Evolutionary conservation across 352 stramenopile species (phyloP).

Genomic region (Pythium aquatile): DNA sequence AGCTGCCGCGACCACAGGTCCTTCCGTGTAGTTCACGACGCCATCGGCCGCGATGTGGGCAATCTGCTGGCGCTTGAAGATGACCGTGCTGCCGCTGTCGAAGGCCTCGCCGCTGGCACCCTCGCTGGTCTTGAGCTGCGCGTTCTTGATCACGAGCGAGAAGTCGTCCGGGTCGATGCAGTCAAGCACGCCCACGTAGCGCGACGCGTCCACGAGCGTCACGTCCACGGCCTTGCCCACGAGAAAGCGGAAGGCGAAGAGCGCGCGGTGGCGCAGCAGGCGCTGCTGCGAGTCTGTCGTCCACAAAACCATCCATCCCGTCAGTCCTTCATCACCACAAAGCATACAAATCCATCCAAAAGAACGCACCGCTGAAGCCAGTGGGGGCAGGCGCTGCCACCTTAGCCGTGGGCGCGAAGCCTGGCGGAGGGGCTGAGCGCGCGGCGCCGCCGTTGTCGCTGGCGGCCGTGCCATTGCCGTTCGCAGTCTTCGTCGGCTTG

Average conservation of each 20-base stretch:
- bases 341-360: background rate
- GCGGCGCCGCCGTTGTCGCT: conserved; percentile 15
- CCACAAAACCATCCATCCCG: background rate
- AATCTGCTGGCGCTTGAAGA: conserved; percentile 70
- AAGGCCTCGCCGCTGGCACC: conserved; percentile 39
- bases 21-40: conserved; percentile 60
- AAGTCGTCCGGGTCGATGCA: conserved; percentile 85
- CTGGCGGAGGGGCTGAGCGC: conserved; percentile 33
- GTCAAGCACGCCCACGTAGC: conserved; percentile 75
- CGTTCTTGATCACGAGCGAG: conserved; percentile 78
- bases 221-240: conserved; percentile 78
- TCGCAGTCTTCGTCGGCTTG: conserved; percentile 7
- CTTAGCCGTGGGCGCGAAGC: conserved; percentile 34
- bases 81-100: conserved; percentile 68
- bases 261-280: conserved; percentile 66
- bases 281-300: conserved; percentile 54
- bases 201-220: conserved; percentile 50
- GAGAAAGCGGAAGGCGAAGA: conserved; percentile 82
- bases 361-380: conserved; percentile 47
- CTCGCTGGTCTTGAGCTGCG: conserved; percentile 40
- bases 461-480: conserved; percentile 9
- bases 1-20: conserved; percentile 26
- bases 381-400: conserved; percentile 10
- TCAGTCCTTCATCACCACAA: conserved; percentile 9
- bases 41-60: conserved; percentile 63